Evolutionary conservation across 768 basidiomycete species (phyloP).

Genomic region (Auricularia cornea): DNA sequence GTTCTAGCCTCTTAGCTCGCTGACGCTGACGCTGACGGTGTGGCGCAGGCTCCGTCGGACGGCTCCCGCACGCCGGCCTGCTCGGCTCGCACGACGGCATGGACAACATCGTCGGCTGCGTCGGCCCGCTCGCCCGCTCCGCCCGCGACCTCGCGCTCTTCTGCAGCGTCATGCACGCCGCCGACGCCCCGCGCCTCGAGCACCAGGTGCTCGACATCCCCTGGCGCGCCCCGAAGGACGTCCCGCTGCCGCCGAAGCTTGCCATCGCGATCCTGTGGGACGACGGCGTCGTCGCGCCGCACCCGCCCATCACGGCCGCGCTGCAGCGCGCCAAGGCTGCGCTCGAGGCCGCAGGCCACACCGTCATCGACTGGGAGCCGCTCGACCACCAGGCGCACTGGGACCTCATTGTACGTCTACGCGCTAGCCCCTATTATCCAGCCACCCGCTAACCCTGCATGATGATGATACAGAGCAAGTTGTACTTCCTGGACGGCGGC

Average conservation of each 20-base stretch:
- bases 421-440: no score
- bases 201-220: constrained; percentile 42
- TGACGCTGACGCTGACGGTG: not conserved
- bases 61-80: constrained; percentile 20
- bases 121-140: constrained; percentile 42
- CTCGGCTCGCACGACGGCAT: constrained; percentile 41
- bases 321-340: constrained; percentile 31
- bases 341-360: constrained; percentile 38
- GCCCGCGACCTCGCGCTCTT: constrained; percentile 42
- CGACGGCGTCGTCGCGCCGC: constrained; percentile 41
- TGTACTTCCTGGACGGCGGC: constrained; percentile 45
- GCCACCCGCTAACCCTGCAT: no score
- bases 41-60: constrained; percentile 18
- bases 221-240: constrained; percentile 30
- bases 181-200: constrained; percentile 39
- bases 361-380: constrained; percentile 43
- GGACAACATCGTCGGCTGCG: constrained; percentile 41
- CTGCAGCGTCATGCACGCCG: constrained; percentile 37
- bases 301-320: constrained; percentile 39
- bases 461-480: constrained; percentile 34
- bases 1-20: no score
- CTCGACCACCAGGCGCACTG: constrained; percentile 36
- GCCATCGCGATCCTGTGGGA: constrained; percentile 42
- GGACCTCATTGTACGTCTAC: constrained; percentile 37
- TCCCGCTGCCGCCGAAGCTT: constrained; percentile 34